Base-by-base conservation (phyloP, 176 grass and related monocot genomes). In the Oryza longistaminata region DNA sequence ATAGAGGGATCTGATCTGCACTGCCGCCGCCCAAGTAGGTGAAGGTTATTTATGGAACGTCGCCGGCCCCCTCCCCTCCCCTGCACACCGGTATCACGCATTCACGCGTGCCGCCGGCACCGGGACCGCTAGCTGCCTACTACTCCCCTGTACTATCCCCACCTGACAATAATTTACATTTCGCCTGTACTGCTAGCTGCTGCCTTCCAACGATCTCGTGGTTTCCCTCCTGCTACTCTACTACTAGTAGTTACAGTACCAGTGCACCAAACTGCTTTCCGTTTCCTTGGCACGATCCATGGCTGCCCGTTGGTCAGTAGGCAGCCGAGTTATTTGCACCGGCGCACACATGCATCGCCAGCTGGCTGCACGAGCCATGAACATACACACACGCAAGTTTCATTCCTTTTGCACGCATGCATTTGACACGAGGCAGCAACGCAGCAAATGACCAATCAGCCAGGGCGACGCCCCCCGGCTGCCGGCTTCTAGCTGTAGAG, bases 1-100 rank as follows among this genome's bases (percentile, higher is more conserved):
- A 62, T 5, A 31, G 29, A 31, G 34, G 5, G 3, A 5, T 35
- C 7, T 1, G 58, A 11, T 24, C n/a, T 78, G 65, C 65, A 21
- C 43, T 35, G 43, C 22, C 86, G 74, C 74, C 81, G 68, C 55
- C 16, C 15, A 68, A 44, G 75, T 71, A 11, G 76, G 58, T 75
- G 87, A 33, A 2, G 42, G 9, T 11, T 58, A 67, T 80, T 80
- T 74, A 55, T 53, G 21, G 58, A 10, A 6, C 58, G 58, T 24
- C 58, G 58, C n/a, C n/a, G 76, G 34, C 66, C 14, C 66, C 43
- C 82, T 43, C 15, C 10, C 11, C 11, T 37, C 27, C 27, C 27
- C 27, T 27, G 27, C 27, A 4, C 35, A 37, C 35, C 35, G 35
- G 35, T 37, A 40, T 8, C 6, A 40, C 55, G 29, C 0, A 19